Evolutionary conservation across 2,329 filamentous ascomycete species (phyloP).

Genomic region (Harringtonia aguacate): DNA sequence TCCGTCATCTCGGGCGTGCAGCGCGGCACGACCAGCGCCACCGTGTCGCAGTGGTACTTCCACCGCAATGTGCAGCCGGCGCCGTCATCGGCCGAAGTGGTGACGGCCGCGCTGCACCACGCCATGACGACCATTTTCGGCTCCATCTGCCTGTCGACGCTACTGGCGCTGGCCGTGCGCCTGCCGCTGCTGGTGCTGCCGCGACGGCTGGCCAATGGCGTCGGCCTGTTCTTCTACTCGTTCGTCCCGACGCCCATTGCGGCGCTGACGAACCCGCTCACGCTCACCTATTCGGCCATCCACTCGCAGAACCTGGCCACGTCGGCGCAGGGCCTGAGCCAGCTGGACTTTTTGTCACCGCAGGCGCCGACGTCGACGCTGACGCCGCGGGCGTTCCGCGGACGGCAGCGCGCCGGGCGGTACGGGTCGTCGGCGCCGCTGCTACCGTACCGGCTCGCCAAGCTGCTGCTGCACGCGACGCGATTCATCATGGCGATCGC

Average conservation of each 20-base stretch:
- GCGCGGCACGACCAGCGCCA: conserved; percentile 82
- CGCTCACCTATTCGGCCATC: conserved; percentile 86
- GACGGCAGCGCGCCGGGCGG: conserved; percentile 11
- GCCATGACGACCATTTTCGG: conserved; percentile 81
- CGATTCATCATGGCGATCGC: conserved; percentile 84
- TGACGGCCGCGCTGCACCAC: conserved; percentile 72
- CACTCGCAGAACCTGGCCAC: conserved; percentile 74
- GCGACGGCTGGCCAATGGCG: conserved; percentile 49
- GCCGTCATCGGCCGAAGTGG: conserved; percentile 69
- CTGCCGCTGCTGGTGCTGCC: conserved; percentile 80
- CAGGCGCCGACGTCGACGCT: conserved; percentile 64
- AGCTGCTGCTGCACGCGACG: conserved; percentile 82
- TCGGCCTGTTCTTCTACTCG: conserved; percentile 54
- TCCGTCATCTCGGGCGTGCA: conserved; percentile 82
- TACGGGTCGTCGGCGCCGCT: conserved; percentile 35
- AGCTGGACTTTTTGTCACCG: conserved; percentile 70
- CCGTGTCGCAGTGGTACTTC: conserved; percentile 98
- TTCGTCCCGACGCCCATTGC: conserved; percentile 78
- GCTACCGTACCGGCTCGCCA: conserved; percentile 83
- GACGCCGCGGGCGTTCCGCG: conserved; percentile 40
- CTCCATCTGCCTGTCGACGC: conserved; percentile 79
- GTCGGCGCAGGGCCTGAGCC: conserved; percentile 68
- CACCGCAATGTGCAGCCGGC: conserved; percentile 75
- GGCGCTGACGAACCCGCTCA: conserved; percentile 80
- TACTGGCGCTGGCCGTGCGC: conserved; percentile 70